phyloP scores from a whole-genome alignment of 2,329 filamentous ascomycete genomes.

The Byssochlamys sp. region DNA sequence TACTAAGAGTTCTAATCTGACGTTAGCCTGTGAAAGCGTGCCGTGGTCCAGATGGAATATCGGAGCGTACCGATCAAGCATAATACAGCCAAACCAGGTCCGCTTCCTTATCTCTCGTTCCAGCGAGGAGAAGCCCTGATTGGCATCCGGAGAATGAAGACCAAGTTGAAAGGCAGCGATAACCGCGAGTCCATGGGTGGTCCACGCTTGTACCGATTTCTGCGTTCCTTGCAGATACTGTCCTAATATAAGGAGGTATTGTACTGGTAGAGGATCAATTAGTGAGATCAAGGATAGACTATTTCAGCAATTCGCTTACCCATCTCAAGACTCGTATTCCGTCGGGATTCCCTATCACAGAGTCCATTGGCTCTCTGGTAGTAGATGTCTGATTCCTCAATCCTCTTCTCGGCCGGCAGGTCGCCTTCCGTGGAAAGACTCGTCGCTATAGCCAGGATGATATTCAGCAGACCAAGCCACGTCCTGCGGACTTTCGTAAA shows the following conservation, averaged over 20 bases:
- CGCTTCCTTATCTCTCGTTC: slow-evolving; percentile 42
- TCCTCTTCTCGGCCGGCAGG: slow-evolving; percentile 25
- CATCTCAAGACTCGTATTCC: slow-evolving; percentile 38
- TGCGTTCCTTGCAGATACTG: slow-evolving; percentile 48
- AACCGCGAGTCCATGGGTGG: slow-evolving; percentile 44
- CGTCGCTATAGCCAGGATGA: slow-evolving; percentile 42
- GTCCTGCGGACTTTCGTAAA: slow-evolving; percentile 34
- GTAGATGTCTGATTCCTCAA: slow-evolving; percentile 36
- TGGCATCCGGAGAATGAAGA: slow-evolving; percentile 37
- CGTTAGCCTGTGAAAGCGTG: neutral
- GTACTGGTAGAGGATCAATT: slow-evolving; percentile 24
- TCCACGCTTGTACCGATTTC: slow-evolving; percentile 46
- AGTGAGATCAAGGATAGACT: neutral
- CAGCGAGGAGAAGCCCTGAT: slow-evolving; percentile 26
- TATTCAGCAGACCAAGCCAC: slow-evolving; percentile 44
- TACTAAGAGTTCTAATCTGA: slow-evolving; percentile 34
- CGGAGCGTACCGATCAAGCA: slow-evolving; percentile 34
- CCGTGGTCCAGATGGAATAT: neutral
- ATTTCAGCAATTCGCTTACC: slow-evolving; percentile 16
- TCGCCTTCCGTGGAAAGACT: slow-evolving; percentile 23
- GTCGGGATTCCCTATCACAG: slow-evolving; percentile 34
- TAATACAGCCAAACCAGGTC: slow-evolving; percentile 43
- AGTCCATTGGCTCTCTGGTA: slow-evolving; percentile 37
- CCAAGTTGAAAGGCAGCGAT: slow-evolving; percentile 45
- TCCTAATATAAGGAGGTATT: slow-evolving; percentile 41